These are phyloP conservation scores for Marsdenia floribunda DNA, from an alignment of 257 asterid species.

Conservation along the genomic window DNA sequence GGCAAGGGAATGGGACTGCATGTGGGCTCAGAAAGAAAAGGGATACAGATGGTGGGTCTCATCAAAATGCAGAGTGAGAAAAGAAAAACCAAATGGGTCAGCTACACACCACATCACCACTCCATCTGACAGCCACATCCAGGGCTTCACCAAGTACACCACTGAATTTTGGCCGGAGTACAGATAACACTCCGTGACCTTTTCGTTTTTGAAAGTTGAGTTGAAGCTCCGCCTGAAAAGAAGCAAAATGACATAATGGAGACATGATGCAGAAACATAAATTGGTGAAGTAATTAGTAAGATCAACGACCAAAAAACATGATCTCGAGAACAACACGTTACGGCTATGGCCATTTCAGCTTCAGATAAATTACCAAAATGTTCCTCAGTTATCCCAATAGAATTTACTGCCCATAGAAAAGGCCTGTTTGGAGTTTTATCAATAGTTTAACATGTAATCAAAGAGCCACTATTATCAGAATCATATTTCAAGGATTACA, in stretches of 20 bases:
- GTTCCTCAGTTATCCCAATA: neutral
- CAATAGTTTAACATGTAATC: neutral
- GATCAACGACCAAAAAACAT: slow-evolving; percentile 1
- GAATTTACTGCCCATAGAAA: neutral
- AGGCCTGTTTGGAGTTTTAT: neutral
- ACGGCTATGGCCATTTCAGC: neutral
- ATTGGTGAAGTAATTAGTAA: neutral
- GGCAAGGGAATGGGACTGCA: neutral
- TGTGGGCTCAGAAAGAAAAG: neutral
- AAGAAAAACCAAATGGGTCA: slow-evolving; percentile 14
- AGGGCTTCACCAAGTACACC: slow-evolving; percentile 98
- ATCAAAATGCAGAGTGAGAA: slow-evolving; percentile 4
- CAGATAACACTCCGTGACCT: slow-evolving; percentile 93
- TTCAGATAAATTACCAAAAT: neutral
- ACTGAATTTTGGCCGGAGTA: slow-evolving; percentile 92
- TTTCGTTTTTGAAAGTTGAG: slow-evolving; percentile 92
- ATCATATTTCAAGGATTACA: neutral
- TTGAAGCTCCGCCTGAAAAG: slow-evolving; percentile 82
- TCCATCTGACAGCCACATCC: slow-evolving; percentile 99
- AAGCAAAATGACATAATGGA: slow-evolving; percentile 7
- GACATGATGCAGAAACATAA: neutral
- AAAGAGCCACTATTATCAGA: neutral
- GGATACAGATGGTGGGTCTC: neutral
- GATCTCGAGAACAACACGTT: neutral
- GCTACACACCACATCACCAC: slow-evolving; percentile 94